Evolutionary conservation across 495 filamentous ascomycete genomes (phyloP).

Genomic region (Penicillium psychrofluorescens): DNA sequence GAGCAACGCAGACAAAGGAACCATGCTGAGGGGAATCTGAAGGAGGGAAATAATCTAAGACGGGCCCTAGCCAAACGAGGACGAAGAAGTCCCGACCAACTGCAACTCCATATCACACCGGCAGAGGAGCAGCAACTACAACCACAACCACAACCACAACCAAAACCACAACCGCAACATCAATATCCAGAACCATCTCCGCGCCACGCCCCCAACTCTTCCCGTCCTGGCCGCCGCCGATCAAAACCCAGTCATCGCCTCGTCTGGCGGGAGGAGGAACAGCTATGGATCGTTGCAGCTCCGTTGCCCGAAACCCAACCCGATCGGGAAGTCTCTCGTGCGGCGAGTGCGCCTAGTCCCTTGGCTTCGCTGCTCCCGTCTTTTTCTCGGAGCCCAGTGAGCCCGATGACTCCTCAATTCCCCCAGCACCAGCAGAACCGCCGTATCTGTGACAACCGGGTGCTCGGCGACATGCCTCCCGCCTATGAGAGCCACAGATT

Average conservation of each 20-base stretch:
- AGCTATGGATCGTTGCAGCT: conserved; percentile 6
- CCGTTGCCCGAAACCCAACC: not conserved
- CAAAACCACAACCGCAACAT: not conserved
- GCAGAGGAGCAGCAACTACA: not conserved
- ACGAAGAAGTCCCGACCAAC: not conserved
- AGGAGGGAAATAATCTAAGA: not conserved
- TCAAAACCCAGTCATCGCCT: not conserved
- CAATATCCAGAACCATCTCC: not conserved
- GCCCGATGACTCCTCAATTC: not conserved
- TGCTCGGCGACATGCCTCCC: not conserved
- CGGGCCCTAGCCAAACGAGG: conserved; percentile 1
- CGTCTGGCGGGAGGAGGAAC: conserved; percentile 10
- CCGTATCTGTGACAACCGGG: not conserved
- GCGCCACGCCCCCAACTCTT: not conserved
- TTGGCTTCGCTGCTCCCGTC: too few species aligned
- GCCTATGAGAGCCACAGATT: not conserved
- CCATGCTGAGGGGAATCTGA: too few species aligned
- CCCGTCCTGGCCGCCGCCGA: not conserved
- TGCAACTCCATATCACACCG: not conserved
- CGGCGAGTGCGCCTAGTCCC: too few species aligned
- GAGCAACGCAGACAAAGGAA: not conserved
- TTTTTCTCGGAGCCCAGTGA: not conserved
- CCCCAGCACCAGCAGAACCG: not conserved
- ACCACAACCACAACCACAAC: not conserved
- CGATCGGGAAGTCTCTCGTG: too few species aligned